Base-by-base conservation (phyloP, 1,284 basidiomycete species). In the Fistulinella cinereoalba region DNA sequence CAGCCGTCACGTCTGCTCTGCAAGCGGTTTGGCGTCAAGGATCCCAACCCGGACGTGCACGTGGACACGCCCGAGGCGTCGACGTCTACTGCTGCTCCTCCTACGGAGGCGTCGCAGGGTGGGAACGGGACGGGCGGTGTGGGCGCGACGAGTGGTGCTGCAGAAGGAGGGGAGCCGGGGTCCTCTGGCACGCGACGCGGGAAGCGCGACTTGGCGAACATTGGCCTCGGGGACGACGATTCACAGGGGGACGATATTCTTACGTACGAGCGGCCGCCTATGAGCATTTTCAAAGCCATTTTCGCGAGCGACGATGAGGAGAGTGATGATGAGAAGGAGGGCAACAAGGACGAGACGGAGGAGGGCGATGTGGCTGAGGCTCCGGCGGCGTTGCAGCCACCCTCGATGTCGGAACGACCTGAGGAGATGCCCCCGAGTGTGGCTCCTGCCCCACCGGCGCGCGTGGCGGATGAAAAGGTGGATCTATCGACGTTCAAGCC, bases 231-330 rank as follows among this genome's bases (percentile, higher is more conserved):
- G 10, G 92, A 96, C 41, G 93, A 97, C 61, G 88, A 92, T 41
- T 79, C 77, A 37, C 92, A 96, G 62, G 92, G 91, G 0, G 66
- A 77, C 33, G 93, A 97, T 61, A 94, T 83, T 10, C 71, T 96
- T 53, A 92, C 87, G 0, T 95, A 95, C 64, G 76, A 88, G 52
- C 80, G 90, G 37, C 96, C 96, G 2, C 73, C 83, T 3, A 89
- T 93, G 76, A 90, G 95, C 60, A 83, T 98, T 32, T 98, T 97
- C 76, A 96, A 96, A 65, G 92, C 92, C 1, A 94, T 95, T 51
- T 95, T 94, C 63, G 91, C 90, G 6, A 91, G 88, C 62, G 92
- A 94, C 52, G 88, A 90, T 41, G 89, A 92, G 58, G 85, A 85
- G 39, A 83, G 81, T 18, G 86, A 21, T 10, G 33, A 83, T 16